These are phyloP conservation scores for Calonectria pseudoreteaudii DNA, from an alignment of 2,329 filamentous ascomycete species.

Conservation along the genomic window DNA sequence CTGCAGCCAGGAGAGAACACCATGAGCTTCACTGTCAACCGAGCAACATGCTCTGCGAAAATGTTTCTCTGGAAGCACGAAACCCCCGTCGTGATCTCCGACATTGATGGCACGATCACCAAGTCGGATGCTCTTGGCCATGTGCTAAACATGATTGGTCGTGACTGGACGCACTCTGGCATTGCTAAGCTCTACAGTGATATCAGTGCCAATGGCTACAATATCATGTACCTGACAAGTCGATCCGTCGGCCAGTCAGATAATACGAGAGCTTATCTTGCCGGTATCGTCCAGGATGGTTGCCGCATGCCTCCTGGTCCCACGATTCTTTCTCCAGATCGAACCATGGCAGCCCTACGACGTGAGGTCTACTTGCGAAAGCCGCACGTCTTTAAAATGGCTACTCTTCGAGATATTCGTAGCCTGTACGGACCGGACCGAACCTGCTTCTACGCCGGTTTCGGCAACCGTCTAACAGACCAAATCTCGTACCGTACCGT, in stretches of 20 bases:
- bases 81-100: conserved; percentile 94
- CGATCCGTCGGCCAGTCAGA: conserved; percentile 95
- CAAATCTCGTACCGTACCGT: conserved; percentile 96
- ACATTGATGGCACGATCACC: conserved; percentile 98
- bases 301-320: conserved; percentile 89
- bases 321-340: conserved; percentile 93
- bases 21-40: conserved; percentile 97
- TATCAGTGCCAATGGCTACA: conserved; percentile 95
- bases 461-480: conserved; percentile 96
- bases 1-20: conserved; percentile 88
- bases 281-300: conserved; percentile 88
- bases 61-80: conserved; percentile 96
- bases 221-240: conserved; percentile 97
- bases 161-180: conserved; percentile 97
- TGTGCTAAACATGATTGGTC: conserved; percentile 94
- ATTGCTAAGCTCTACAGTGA: conserved; percentile 98
- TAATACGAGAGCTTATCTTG: conserved; percentile 87
- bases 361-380: conserved; percentile 96
- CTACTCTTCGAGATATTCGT: conserved; percentile 93
- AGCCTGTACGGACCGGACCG: conserved; percentile 82
- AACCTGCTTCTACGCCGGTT: conserved; percentile 95
- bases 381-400: conserved; percentile 99
- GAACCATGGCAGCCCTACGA: conserved; percentile 91
- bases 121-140: conserved; percentile 97
- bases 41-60: conserved; percentile 88